phyloP scores from a whole-genome alignment of 2,329 filamentous ascomycete species.

The Penicillium sp. region DNA sequence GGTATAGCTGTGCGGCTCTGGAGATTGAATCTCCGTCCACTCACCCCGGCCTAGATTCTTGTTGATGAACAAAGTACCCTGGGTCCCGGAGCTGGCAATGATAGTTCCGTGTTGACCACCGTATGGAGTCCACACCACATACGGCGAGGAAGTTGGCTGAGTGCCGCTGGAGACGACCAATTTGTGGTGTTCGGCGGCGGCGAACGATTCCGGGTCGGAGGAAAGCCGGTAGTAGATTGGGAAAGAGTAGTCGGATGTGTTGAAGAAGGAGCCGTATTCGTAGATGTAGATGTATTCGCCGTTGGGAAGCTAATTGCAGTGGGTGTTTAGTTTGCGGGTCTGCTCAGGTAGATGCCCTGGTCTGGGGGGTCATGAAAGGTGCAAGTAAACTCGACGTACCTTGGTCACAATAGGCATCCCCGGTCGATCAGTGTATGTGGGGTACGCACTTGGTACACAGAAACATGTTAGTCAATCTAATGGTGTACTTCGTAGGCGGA shows the following conservation, averaged over 20 bases:
- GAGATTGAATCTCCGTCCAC: slow-evolving; percentile 43
- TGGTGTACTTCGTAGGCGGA: not conserved
- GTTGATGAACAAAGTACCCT: slow-evolving; percentile 44
- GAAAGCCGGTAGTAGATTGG: slow-evolving; percentile 50
- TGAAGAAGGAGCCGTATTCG: slow-evolving; percentile 49
- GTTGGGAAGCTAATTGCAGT: slow-evolving; percentile 46
- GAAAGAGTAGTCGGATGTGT: slow-evolving; percentile 36
- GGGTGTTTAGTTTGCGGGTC: not conserved
- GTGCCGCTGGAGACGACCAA: slow-evolving; percentile 43
- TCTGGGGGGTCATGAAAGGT: no score
- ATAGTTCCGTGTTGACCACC: slow-evolving; percentile 46
- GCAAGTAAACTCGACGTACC: slow-evolving; percentile 8
- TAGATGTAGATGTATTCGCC: slow-evolving; percentile 60
- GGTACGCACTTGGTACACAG: slow-evolving; percentile 35
- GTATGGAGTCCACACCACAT: slow-evolving; percentile 48
- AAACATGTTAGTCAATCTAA: no score
- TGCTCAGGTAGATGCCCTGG: not conserved
- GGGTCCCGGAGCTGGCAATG: slow-evolving; percentile 41
- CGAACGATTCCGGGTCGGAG: slow-evolving; percentile 44
- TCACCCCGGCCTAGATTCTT: slow-evolving; percentile 39
- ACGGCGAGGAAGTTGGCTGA: slow-evolving; percentile 43
- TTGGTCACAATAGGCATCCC: slow-evolving; percentile 60
- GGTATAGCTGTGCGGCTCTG: slow-evolving; percentile 42
- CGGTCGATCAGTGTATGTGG: slow-evolving; percentile 57
- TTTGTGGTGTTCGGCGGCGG: slow-evolving; percentile 34